Base-by-base conservation (phyloP, 2,329 filamentous ascomycete genomes). In the Diaporthe aspalathi region DNA sequence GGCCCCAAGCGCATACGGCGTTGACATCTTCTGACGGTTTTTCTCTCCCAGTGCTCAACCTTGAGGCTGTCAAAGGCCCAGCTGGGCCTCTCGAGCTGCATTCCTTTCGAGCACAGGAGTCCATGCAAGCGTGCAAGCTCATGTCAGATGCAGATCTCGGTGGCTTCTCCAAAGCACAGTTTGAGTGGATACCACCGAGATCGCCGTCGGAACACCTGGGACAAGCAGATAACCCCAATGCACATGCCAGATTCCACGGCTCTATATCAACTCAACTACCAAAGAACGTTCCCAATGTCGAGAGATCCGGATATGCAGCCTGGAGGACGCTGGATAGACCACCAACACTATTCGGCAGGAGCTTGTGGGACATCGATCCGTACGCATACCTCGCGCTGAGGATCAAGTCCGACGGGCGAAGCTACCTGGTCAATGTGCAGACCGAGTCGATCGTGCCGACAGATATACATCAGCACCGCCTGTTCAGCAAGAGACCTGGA, bases 371-470 rank as follows among this genome's bases (percentile, higher is more conserved):
- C 79, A 92, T 98, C 67, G 95, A 97, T 77, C 91, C 93, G 3
- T 98, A 97, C 82, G 84, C 88, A 16, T 98, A 94, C 81, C 90
- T 99, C 12, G 95, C 94, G 0, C 82, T 99, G 78, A 92, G 95
- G 17, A 87, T 99, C 76, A 96, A 94, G 80, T 95, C 93, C 3
- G 96, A 98, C 79, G 95, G 94, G 20, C 88, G 96, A 72, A 92
- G 93, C 77, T 99, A 98, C 84, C 94, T 97, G 71, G 90, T 99
- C 77, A 99, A 99, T 81, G 85, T 99, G 20, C 96, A 98, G 84
- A 97, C 95, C 3, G 95, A 99, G 79, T 93, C 93, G 1, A 91
- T 99, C 69, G 93, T 97, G 60, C 93, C 94, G 14, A 95, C 94
- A n/a, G 96, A 99, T 80, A 86, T 99, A 74, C 96, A 98, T 81